Evolutionary conservation across 2,329 filamentous ascomycete genomes (phyloP).

Genomic region (Colletotrichum eremochloae): DNA sequence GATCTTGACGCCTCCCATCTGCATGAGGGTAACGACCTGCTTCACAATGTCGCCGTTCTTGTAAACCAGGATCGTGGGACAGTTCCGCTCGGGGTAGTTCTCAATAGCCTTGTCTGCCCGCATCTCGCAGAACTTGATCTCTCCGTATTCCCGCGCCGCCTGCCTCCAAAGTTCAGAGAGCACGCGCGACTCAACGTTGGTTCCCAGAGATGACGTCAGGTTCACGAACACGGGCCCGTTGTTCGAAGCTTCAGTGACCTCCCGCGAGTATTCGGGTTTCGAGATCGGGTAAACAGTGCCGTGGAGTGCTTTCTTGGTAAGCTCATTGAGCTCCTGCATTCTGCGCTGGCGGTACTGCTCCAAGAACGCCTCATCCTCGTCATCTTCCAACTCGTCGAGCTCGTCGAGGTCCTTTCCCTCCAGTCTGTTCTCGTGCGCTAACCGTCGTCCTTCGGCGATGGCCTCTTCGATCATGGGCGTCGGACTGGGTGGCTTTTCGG

Average conservation of each 20-base stretch:
- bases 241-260: slow-evolving; percentile 91
- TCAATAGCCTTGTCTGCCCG: slow-evolving; percentile 93
- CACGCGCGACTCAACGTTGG: slow-evolving; percentile 87
- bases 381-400: slow-evolving; percentile 91
- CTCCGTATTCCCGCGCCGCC: slow-evolving; percentile 86
- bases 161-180: slow-evolving; percentile 89
- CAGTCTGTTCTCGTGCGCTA: slow-evolving; percentile 91
- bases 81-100: slow-evolving; percentile 94
- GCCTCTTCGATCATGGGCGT: slow-evolving; percentile 98
- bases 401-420: slow-evolving; percentile 97
- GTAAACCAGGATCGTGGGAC: slow-evolving; percentile 93
- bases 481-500: slow-evolving; percentile 96
- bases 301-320: slow-evolving; percentile 83
- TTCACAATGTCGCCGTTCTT: slow-evolving; percentile 91
- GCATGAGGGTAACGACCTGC: slow-evolving; percentile 90
- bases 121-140: slow-evolving; percentile 98
- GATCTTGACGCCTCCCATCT: slow-evolving; percentile 79
- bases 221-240: slow-evolving; percentile 80
- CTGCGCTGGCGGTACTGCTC: slow-evolving; percentile 90
- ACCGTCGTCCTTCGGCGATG: slow-evolving; percentile 81
- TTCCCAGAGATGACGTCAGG: slow-evolving; percentile 81
- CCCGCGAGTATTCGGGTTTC: slow-evolving; percentile 91
- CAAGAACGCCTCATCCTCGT: slow-evolving; percentile 93
- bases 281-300: slow-evolving; percentile 94
- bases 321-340: slow-evolving; percentile 81